These are phyloP conservation scores for Beta vulgaris DNA, from an alignment of 148 eudicot species.

Conservation along the genomic window DNA sequence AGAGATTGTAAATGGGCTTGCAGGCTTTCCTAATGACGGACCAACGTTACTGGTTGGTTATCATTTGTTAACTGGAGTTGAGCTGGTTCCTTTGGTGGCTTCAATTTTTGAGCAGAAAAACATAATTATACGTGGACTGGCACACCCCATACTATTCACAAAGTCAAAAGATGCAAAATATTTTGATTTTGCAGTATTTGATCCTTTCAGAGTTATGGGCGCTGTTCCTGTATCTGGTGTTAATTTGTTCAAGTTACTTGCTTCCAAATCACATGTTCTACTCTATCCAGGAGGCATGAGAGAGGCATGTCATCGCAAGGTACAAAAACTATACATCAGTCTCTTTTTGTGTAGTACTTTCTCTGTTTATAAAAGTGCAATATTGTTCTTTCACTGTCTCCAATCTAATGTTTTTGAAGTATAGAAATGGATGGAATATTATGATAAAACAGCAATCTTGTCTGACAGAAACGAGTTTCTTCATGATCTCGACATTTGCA, in stretches of 20 bases:
- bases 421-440: too few species aligned
- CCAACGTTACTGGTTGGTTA: conserved; percentile 74
- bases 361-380: too few species aligned
- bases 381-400: too few species aligned
- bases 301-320: conserved; percentile 86
- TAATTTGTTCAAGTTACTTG: conserved; percentile 50
- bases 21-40: conserved; percentile 70
- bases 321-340: conserved; percentile 5
- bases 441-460: too few species aligned
- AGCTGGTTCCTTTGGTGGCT: conserved; percentile 43
- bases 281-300: conserved; percentile 83
- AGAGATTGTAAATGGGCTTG: conserved; percentile 58
- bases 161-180: conserved; percentile 36
- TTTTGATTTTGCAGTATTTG: conserved; percentile 45
- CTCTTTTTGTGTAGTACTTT: neutral
- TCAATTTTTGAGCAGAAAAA: conserved; percentile 43
- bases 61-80: conserved; percentile 70
- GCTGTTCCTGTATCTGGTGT: conserved; percentile 69
- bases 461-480: neutral
- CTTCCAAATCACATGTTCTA: conserved; percentile 63
- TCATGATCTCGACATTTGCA: conserved; percentile 20
- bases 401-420: too few species aligned
- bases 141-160: conserved; percentile 67
- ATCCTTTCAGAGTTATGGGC: conserved; percentile 49
- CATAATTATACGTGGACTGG: conserved; percentile 57